phyloP scores from a whole-genome alignment of 768 basidiomycete genomes.

The Boletus sensibilis region DNA sequence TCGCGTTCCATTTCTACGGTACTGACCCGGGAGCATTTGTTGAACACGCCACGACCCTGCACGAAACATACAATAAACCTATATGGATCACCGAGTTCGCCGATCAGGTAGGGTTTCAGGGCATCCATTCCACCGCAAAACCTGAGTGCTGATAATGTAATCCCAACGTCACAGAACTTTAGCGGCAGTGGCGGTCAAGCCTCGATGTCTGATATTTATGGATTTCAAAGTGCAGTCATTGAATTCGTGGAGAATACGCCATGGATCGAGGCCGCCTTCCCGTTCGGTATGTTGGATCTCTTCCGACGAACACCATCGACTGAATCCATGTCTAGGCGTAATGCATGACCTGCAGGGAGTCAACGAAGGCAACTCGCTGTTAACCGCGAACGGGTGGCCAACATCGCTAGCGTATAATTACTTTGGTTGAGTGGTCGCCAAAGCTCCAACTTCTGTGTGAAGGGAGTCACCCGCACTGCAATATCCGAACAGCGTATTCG shows the following conservation, averaged over 20 bases:
- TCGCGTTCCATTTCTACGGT: conserved; percentile 78
- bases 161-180: conserved; percentile 47
- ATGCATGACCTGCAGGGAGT: conserved; percentile 59
- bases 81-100: conserved; percentile 75
- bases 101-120: conserved; percentile 47
- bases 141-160: background rate
- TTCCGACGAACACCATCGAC: background rate
- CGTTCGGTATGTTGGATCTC: conserved; percentile 55
- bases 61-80: conserved; percentile 43
- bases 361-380: conserved; percentile 52
- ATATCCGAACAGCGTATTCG: background rate
- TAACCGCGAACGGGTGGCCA: conserved; percentile 45
- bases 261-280: conserved; percentile 44
- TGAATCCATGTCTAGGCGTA: conserved; percentile 38
- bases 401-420: conserved; percentile 56
- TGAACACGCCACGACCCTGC: conserved; percentile 47
- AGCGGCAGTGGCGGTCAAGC: conserved; percentile 43
- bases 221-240: conserved; percentile 48
- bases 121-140: background rate
- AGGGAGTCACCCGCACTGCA: background rate
- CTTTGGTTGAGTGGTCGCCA: conserved; percentile 35
- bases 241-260: conserved; percentile 44
- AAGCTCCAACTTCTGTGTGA: background rate
- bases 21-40: conserved; percentile 49
- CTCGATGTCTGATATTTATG: conserved; percentile 38